phyloP scores from a whole-genome alignment of 176 grass and related monocot genomes.

The Raddia distichophylla region DNA sequence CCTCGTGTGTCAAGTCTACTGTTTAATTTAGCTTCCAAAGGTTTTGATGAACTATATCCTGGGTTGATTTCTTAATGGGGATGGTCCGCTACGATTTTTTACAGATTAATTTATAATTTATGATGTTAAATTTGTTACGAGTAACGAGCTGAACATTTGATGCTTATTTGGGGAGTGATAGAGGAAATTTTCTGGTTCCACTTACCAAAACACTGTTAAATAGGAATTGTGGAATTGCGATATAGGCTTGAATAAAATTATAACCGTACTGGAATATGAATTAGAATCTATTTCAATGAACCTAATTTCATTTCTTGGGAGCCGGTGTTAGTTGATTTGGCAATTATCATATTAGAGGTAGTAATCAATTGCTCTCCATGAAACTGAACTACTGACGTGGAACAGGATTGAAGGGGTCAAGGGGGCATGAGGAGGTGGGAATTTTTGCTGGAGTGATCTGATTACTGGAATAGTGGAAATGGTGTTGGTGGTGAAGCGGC shows the following conservation, averaged over 20 bases:
- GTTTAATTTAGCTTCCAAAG: background rate
- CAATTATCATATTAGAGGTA: background rate
- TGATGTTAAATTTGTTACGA: background rate
- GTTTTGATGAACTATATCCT: background rate
- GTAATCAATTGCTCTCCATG: background rate
- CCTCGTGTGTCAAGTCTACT: background rate
- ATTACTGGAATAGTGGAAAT: slow-evolving; percentile 11
- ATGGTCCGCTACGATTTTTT: background rate
- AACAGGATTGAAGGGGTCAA: slow-evolving; percentile 37
- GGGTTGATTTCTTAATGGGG: background rate
- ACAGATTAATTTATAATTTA: background rate
- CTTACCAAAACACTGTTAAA: background rate
- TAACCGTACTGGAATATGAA: background rate
- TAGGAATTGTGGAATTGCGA: background rate
- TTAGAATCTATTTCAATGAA: background rate
- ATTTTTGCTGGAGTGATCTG: slow-evolving; percentile 15
- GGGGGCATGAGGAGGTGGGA: slow-evolving; percentile 18
- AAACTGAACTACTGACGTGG: slow-evolving; percentile 21
- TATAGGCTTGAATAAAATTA: background rate
- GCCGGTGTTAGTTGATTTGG: background rate
- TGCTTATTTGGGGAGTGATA: background rate
- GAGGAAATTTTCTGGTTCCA: background rate
- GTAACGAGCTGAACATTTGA: background rate
- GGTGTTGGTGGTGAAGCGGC: slow-evolving; percentile 87
- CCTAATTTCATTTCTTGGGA: background rate